Evolutionary conservation across 1,139 yeast species (phyloP).

Genomic region (Hansenula sp.): DNA sequence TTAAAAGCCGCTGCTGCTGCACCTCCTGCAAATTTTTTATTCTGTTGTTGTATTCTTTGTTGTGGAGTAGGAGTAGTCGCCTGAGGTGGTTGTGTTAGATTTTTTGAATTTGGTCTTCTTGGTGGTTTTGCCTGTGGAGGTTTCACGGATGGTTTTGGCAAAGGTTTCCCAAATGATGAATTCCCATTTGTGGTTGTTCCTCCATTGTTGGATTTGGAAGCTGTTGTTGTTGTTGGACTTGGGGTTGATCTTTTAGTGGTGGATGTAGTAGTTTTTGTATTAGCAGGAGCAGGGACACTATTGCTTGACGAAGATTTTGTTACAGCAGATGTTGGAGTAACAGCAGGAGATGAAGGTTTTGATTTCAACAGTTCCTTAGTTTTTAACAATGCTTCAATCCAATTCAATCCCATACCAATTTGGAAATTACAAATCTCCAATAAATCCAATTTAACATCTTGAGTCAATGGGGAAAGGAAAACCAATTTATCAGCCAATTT

Average conservation of each 20-base stretch:
- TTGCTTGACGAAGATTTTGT: background rate
- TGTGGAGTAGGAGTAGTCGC: background rate
- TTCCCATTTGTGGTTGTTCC: background rate
- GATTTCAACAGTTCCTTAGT: conserved; percentile 37
- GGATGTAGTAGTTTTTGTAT: background rate
- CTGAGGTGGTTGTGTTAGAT: background rate
- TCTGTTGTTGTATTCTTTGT: conserved; percentile 15
- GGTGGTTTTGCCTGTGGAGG: conserved; percentile 1
- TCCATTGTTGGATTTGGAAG: background rate
- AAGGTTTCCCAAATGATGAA: background rate
- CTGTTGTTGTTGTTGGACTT: conserved; percentile 1
- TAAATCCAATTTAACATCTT: conserved; percentile 8
- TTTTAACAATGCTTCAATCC: conserved; percentile 47
- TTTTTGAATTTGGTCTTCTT: conserved; percentile 1
- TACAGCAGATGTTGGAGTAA: background rate
- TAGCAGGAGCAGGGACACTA: background rate
- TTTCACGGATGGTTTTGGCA: background rate
- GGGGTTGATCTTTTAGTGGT: background rate
- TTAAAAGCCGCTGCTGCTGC: conserved; percentile 26
- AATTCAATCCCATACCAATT: conserved; percentile 31
- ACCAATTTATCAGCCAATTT: conserved; percentile 52
- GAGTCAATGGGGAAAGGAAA: conserved; percentile 36
- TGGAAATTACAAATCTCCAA: conserved; percentile 17
- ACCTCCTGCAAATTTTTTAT: conserved; percentile 24
- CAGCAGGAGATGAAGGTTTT: conserved; percentile 1